phyloP scores from a whole-genome alignment of 768 basidiomycete genomes.

The Boletus bicolor region DNA sequence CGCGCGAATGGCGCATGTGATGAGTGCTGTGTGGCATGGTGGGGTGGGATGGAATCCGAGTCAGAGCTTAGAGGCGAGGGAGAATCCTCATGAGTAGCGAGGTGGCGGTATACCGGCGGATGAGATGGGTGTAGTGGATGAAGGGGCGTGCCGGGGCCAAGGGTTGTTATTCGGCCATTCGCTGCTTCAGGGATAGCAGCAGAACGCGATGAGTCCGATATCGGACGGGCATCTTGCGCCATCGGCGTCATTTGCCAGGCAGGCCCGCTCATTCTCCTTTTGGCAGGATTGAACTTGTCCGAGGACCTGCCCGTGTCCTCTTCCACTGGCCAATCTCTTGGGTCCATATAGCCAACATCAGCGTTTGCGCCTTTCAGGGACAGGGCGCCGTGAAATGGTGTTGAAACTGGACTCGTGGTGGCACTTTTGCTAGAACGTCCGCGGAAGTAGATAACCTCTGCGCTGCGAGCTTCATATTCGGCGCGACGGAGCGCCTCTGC shows the following conservation, averaged over 20 bases:
- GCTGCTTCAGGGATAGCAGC: slow-evolving; percentile 13
- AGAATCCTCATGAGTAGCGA: slow-evolving; percentile 52
- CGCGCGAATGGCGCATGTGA: slow-evolving; percentile 27
- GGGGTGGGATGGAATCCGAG: slow-evolving; percentile 43
- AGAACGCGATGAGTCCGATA: slow-evolving; percentile 17
- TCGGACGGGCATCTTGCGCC: slow-evolving; percentile 32
- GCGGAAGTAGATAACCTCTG: slow-evolving; percentile 41
- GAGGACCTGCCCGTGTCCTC: slow-evolving; percentile 26
- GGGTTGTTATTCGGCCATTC: slow-evolving; percentile 16
- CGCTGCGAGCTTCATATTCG: slow-evolving; percentile 54
- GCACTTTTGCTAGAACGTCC: slow-evolving; percentile 56
- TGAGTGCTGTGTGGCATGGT: slow-evolving; percentile 27
- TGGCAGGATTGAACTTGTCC: slow-evolving; percentile 27
- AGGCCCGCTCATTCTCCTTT: slow-evolving; percentile 55
- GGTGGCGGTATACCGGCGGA: slow-evolving; percentile 31
- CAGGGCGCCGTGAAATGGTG: slow-evolving; percentile 33
- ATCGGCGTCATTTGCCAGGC: slow-evolving; percentile 51
- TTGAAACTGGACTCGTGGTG: slow-evolving; percentile 60
- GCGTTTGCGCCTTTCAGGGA: slow-evolving; percentile 26
- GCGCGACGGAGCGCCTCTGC: slow-evolving; percentile 66
- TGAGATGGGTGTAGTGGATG: slow-evolving; percentile 43
- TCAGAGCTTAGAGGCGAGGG: slow-evolving; percentile 72
- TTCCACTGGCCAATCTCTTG: slow-evolving; percentile 34
- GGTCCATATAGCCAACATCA: slow-evolving; percentile 43
- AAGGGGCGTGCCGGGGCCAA: slow-evolving; percentile 25